These are phyloP conservation scores for Babesia ovata DNA, from an alignment of 169 alveolate species.

Conservation along the genomic window DNA sequence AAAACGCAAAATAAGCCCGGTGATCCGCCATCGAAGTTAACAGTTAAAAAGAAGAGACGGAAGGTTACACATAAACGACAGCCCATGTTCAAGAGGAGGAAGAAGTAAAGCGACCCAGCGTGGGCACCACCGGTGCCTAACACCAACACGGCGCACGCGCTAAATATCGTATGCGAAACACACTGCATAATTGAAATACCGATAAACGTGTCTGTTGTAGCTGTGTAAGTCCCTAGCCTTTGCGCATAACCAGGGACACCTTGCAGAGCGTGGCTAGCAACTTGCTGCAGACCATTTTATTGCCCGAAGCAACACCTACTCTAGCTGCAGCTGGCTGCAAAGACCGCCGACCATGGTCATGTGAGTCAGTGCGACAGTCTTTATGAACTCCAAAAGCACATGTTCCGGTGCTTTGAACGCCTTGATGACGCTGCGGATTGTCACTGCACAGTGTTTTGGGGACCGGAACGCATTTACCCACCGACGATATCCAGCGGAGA, in stretches of 20 bases:
- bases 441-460: slow-evolving; percentile 48
- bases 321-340: slow-evolving; percentile 57
- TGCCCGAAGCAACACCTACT: slow-evolving; percentile 15
- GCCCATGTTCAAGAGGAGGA: slow-evolving; percentile 53
- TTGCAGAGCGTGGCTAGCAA: slow-evolving; percentile 65
- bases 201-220: not conserved
- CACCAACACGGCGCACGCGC: not conserved
- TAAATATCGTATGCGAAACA: not conserved
- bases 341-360: slow-evolving; percentile 67
- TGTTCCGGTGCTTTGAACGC: slow-evolving; percentile 75
- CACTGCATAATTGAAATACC: not conserved
- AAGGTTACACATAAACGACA: slow-evolving; percentile 27
- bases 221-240: slow-evolving; percentile 4
- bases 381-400: slow-evolving; percentile 73
- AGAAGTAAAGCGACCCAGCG: slow-evolving; percentile 14
- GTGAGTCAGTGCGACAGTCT: slow-evolving; percentile 67
- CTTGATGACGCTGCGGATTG: slow-evolving; percentile 75
- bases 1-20: not conserved
- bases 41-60: not conserved
- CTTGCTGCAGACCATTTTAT: slow-evolving; percentile 10
- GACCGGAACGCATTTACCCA: not conserved
- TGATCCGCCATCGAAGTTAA: not conserved
- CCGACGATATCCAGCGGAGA: slow-evolving; percentile 85
- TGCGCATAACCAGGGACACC: slow-evolving; percentile 45
- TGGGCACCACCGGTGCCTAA: not conserved